Base-by-base conservation (phyloP, 2,329 filamentous ascomycete genomes). In the Diaporthe longicolla region DNA sequence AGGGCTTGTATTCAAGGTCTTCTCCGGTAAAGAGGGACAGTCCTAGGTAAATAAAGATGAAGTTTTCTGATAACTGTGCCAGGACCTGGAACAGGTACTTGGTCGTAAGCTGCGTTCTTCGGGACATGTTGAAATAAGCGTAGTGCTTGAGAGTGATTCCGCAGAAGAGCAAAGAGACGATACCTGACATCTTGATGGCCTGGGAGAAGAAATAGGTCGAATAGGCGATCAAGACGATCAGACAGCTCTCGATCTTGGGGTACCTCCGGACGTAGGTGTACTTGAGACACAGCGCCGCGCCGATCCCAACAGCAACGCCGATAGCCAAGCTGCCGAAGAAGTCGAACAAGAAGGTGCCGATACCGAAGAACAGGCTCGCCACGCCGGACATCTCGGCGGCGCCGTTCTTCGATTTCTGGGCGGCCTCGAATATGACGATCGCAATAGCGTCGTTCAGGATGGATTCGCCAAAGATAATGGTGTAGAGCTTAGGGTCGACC, bases 91-190 rank as follows among this genome's bases (percentile, higher is more conserved):
- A 99, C 73, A 98, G 89, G 84, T 97, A 99, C 83, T 99, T 99
- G 70, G 97, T 99, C 21, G 97, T 98, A 76, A 99, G 92, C 82
- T 99, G 97, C 1, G 97, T 98, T 76, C 97, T 93, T 65, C 97
- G 92, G 40, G 97, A 99, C 97, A 99, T 99, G 86, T 99, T 99
- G 88, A 98, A 98, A 85, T 99, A 99, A 76, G 97, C 97, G 81
- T 99, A 99, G 82, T 99, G 97, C 84, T 99, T 99, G 76, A 99
- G 87, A 15, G 97, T 98, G 78, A 99, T 99, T 72, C 97, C 97
- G 83, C 97, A 99, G 87, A 99, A 99, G 1, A 99, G 88, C 74
- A 99, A 87, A 32, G 97, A 97, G 78, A 99, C 97, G 79, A 99
- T 99, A 78, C 95, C 97, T 78, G 97, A 99, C 91, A 98, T 94